A percentile compares a stretch with the other conserved stretches of the same genome.
Evolutionary conservation across 1,284 basidiomycete species (phyloP).

Genomic region (Polyporus tsugae): DNA sequence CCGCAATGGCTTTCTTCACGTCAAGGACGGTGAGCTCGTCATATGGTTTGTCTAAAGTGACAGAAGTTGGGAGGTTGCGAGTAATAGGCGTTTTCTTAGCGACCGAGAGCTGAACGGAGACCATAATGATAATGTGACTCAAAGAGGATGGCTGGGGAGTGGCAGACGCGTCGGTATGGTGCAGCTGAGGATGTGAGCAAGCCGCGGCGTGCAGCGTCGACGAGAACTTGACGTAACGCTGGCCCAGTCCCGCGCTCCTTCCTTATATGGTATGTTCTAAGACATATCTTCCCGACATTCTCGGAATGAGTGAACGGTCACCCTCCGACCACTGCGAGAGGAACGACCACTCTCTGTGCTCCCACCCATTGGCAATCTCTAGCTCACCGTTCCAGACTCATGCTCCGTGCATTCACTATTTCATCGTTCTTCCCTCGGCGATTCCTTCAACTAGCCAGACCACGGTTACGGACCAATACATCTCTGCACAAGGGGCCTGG

Average conservation of each 20-base stretch:
- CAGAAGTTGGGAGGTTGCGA: constrained; percentile 59
- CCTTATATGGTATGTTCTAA: not conserved
- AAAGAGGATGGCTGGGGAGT: not conserved
- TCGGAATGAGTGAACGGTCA: not conserved
- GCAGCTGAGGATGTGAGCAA: not conserved
- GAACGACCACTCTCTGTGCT: too few species aligned
- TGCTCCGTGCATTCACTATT: not conserved
- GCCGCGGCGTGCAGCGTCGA: not conserved
- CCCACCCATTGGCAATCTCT: not conserved
- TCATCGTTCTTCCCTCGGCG: not conserved
- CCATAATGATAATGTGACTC: constrained; percentile 62
- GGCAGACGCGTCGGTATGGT: not conserved
- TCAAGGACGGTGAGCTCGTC: constrained; percentile 62
- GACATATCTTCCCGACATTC: not conserved
- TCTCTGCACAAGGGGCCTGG: not conserved
- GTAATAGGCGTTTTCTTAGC: constrained; percentile 56
- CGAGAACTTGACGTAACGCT: not conserved
- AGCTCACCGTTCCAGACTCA: not conserved
- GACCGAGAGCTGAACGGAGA: constrained; percentile 62
- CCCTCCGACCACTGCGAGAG: not conserved
- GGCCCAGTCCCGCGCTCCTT: not conserved
- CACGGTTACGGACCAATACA: too few species aligned
- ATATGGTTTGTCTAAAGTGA: constrained; percentile 60
- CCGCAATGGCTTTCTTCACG: constrained; percentile 65
- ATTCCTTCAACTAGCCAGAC: not conserved